Evolutionary conservation across 2,329 filamentous ascomycete species (phyloP).

Genomic region (Fusarium foetens): DNA sequence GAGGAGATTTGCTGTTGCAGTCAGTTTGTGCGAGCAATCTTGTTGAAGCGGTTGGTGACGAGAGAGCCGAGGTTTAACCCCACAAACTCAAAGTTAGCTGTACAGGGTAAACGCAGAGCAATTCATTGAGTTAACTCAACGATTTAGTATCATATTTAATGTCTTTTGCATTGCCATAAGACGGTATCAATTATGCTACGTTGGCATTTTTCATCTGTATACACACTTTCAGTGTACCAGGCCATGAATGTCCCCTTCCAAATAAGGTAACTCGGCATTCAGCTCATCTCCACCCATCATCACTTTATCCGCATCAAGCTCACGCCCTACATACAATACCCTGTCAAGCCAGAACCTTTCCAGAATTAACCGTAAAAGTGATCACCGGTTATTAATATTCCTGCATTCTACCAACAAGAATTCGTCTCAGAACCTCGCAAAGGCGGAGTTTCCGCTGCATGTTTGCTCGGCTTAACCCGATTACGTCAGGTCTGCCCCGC

Average conservation of each 20-base stretch:
- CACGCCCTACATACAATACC: too few species aligned
- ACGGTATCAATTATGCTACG: neutral
- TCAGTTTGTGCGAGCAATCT: neutral
- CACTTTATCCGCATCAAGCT: neutral
- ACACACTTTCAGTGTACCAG: neutral
- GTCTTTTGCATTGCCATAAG: neutral
- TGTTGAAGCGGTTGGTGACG: neutral
- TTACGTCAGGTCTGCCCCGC: slow-evolving; percentile 39
- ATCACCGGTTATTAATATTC: neutral
- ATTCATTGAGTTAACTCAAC: neutral
- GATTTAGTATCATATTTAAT: neutral
- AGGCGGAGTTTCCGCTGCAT: slow-evolving; percentile 16
- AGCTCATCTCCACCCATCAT: slow-evolving; percentile 1
- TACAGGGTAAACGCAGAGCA: neutral
- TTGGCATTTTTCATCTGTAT: rapidly evolving
- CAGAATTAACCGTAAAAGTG: slow-evolving; percentile 6
- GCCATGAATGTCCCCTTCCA: neutral
- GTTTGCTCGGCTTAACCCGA: neutral
- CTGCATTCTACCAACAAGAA: neutral
- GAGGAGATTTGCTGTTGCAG: neutral
- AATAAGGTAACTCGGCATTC: neutral
- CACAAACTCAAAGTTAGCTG: neutral
- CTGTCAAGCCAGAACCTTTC: neutral
- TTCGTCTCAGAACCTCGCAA: neutral
- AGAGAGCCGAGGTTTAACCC: slow-evolving; percentile 3